Evolutionary conservation across 2,329 filamentous ascomycete species (phyloP), one percentile per base, ranked within the genome.

Genomic region (Lithohypha guttulata): DNA sequence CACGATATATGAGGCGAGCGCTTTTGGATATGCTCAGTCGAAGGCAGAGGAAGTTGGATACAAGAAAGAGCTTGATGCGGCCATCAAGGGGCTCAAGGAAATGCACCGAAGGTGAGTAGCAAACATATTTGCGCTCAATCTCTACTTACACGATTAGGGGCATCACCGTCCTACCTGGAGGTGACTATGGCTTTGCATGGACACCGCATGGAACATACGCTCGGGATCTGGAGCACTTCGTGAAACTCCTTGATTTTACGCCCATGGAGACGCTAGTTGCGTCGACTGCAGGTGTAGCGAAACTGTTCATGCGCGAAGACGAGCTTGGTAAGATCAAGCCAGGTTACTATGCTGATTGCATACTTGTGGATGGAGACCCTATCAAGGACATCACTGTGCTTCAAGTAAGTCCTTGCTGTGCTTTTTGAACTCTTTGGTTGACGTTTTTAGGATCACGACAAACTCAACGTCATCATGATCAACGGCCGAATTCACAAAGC

Each of bases 121-220:
- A n/a, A n/a, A n/a, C n/a, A n/a, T n/a, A n/a, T n/a, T n/a, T n/a
- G n/a, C n/a, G n/a, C n/a, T n/a, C n/a, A n/a, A n/a, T n/a, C n/a
- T n/a, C n/a, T n/a, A n/a, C n/a, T n/a, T n/a, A n/a, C n/a, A n/a
- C n/a, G n/a, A n/a, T n/a, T n/a, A n/a, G n/a, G n/a, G 65, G 65
- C 11, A 67, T 69, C 29, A 53, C 56, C 0, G 57, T 70, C 1
- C 54, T 70, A 3, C 66, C 66, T 9, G 63, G 64, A 20, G 64
- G 40, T 14, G 64, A 68, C 43, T 70, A 66, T 32, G 64, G 65
- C 2, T 68, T 69, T 38, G 60, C 65, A 1, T 69, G 64, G 65
- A 63, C 61, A 1, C 65, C 64, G 0, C 65, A 69, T 29, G 65
- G 66, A 6, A 67, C 65, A 0, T 69, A 69, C 46, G 64, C 66